phyloP scores from a whole-genome alignment of 345 rosid genomes.

The Rhodamnia argentea region DNA sequence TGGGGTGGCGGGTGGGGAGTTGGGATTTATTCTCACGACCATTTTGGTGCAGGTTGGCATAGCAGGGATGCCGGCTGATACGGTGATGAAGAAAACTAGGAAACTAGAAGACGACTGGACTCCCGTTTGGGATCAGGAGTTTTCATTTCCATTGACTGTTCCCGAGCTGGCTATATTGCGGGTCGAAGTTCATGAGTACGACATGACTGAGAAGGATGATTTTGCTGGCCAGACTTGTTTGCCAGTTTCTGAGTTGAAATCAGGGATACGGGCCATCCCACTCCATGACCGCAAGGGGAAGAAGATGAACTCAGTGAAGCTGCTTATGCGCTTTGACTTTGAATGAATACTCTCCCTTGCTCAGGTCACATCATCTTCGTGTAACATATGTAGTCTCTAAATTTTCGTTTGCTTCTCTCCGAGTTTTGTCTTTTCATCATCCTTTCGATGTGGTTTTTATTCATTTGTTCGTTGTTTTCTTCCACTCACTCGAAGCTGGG shows the following conservation, averaged over 20 bases:
- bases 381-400: background rate
- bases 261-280: conserved; percentile 47
- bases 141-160: conserved; percentile 31
- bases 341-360: background rate
- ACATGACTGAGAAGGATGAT: conserved; percentile 38
- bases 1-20: background rate
- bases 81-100: conserved; percentile 6
- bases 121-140: conserved; percentile 37
- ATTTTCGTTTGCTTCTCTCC: background rate
- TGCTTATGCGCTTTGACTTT: conserved; percentile 41
- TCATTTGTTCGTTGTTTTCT: background rate
- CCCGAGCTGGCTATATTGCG: conserved; percentile 35
- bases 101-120: conserved; percentile 28
- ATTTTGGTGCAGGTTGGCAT: conserved; percentile 33
- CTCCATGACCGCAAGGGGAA: conserved; percentile 29
- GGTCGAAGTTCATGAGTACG: conserved; percentile 37
- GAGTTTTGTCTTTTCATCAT: background rate
- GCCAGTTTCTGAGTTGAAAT: conserved; percentile 42
- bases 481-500: background rate
- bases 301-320: conserved; percentile 29
- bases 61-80: conserved; percentile 40
- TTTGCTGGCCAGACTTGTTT: conserved; percentile 50
- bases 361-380: background rate
- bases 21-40: background rate
- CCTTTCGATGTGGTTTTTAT: background rate